Conservation (phyloP, 2,329 filamentous ascomycete genomes). For the Torrubiella hemipterigena region DNA sequence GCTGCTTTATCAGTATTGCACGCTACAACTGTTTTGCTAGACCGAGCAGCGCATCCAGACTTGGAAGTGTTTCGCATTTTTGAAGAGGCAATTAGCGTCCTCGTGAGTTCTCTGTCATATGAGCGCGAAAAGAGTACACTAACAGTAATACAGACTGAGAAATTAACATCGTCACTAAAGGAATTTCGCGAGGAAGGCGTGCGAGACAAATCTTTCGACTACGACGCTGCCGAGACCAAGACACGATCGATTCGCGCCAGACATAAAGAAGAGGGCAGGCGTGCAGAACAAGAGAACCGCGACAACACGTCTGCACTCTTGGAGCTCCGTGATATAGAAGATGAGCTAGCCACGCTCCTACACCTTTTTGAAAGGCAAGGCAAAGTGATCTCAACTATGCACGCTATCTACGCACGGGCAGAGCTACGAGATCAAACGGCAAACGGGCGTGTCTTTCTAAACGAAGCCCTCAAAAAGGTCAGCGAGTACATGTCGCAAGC, state of each 20-base stretch:
- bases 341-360: conserved; percentile 45
- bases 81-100: conserved; percentile 51
- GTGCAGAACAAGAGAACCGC: conserved; percentile 45
- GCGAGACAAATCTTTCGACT: conserved; percentile 27
- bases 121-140: background rate
- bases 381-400: conserved; percentile 35
- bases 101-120: conserved; percentile 25
- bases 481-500: conserved; percentile 42
- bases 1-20: conserved; percentile 51
- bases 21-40: conserved; percentile 48
- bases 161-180: conserved; percentile 50
- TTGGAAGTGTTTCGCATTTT: conserved; percentile 54
- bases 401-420: conserved; percentile 26
- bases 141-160: conserved; percentile 39
- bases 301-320: conserved; percentile 51
- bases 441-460: conserved; percentile 38
- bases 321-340: conserved; percentile 52
- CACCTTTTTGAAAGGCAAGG: conserved; percentile 47
- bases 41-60: conserved; percentile 46
- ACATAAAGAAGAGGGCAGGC: conserved; percentile 25
- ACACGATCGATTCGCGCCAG: conserved; percentile 23
- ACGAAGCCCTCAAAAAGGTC: conserved; percentile 38
- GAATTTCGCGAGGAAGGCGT: conserved; percentile 47
- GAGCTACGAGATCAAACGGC: conserved; percentile 27
- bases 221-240: conserved; percentile 27